Percentiles rank a stretch among this genome's conserved stretches.
Evolutionary conservation across 768 basidiomycete species (phyloP).

Genomic region (Mycena indigotica): DNA sequence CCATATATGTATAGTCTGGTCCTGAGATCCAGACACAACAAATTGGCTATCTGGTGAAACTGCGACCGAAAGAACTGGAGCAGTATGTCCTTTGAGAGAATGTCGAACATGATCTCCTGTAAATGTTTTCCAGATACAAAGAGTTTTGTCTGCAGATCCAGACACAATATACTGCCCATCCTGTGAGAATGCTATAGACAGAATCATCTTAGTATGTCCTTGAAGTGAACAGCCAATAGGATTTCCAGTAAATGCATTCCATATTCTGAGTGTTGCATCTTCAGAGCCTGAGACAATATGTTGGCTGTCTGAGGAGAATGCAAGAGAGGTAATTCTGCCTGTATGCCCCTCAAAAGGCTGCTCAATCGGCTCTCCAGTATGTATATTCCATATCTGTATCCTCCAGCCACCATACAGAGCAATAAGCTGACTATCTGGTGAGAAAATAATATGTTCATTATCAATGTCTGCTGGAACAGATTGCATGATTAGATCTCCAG

Average conservation of each 20-base stretch:
- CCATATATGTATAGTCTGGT: too few relatives aligned
- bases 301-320: background rate
- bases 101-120: too few relatives aligned
- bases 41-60: too few relatives aligned
- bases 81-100: too few relatives aligned
- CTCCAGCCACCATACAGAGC: conserved; percentile 33
- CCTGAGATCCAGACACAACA: too few relatives aligned
- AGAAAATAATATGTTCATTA: background rate
- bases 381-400: conserved; percentile 34
- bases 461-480: too few relatives aligned
- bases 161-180: conserved; percentile 25
- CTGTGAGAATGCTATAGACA: conserved; percentile 24
- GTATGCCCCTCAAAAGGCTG: background rate
- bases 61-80: too few relatives aligned
- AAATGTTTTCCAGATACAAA: conserved; percentile 29
- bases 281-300: background rate
- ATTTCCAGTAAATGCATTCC: conserved; percentile 21
- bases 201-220: conserved; percentile 21
- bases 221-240: conserved; percentile 20
- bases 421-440: conserved; percentile 5
- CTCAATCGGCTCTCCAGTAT: conserved; percentile 20
- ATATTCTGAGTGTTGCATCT: conserved; percentile 1
- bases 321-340: background rate
- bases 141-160: conserved; percentile 18
- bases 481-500: too few relatives aligned